Conservation (phyloP, 768 basidiomycete genomes). For the Trametes gibbosa region DNA sequence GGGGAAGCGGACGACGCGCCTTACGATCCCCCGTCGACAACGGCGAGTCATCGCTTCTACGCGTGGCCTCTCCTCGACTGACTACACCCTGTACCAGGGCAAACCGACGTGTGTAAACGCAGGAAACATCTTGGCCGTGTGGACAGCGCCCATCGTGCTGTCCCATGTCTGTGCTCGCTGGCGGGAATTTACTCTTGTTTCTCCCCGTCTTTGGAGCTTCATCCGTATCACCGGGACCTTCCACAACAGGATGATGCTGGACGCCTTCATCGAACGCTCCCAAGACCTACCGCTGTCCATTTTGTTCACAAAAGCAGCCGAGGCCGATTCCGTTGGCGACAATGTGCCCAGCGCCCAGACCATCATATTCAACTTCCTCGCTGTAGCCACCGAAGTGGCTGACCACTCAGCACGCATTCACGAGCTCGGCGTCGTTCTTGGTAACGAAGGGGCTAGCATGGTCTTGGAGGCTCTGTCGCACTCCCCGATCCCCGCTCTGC, state of each 20-base stretch:
- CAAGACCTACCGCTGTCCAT: background rate
- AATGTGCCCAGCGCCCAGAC: too few species aligned
- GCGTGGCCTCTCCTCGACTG: too few species aligned
- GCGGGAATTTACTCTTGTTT: background rate
- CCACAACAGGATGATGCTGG: constrained; percentile 2
- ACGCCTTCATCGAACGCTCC: constrained; percentile 3
- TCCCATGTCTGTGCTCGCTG: constrained; percentile 8
- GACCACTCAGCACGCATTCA: background rate
- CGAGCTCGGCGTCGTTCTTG: constrained; percentile 1
- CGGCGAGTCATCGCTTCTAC: background rate
- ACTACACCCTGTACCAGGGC: too few species aligned
- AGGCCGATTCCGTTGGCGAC: too few species aligned
- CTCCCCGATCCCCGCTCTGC: background rate
- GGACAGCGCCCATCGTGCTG: background rate
- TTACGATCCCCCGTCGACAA: background rate
- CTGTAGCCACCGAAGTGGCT: background rate
- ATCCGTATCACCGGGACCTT: constrained; percentile 7
- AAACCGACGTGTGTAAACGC: background rate
- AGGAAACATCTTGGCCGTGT: background rate
- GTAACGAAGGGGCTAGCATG: background rate
- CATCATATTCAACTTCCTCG: background rate
- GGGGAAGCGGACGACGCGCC: background rate
- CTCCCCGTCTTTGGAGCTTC: constrained; percentile 6
- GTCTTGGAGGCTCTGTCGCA: background rate
- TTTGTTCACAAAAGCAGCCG: background rate